Evolutionary conservation across 75 land plant genomes (phyloP), one percentile per base, ranked within the genome.

Genomic region (Larix kaempferi): DNA sequence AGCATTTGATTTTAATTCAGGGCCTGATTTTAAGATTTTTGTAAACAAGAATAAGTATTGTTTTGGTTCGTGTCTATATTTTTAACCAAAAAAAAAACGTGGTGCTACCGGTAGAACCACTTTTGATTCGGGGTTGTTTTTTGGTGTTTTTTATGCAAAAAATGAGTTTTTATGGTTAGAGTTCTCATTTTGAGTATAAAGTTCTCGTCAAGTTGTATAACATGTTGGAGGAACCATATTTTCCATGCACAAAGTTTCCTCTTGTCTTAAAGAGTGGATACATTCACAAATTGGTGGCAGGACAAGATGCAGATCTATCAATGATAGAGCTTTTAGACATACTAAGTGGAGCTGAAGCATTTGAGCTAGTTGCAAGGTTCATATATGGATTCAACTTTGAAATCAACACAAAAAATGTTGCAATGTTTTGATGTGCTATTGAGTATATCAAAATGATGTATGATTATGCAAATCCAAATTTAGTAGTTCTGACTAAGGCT

Each of bases 361-460:
- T 96, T 72, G 91, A 96, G 60, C 74, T 92, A 13, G 95, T 88
- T 11, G 96, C 90, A 21, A 94, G 88, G 71, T 96, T 94, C 83
- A 90, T 94, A 41, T 94, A 96, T 64, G 99, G 99, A 15, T 88
- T 92, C 65, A 94, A 94, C 77, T 90, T 96, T 56, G 99, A 96
- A 74, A 91, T 96, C 26, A 86, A 77, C 59, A 82, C 83, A 33
- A 81, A 82, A 21, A 96, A 96, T 80, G 83, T 96, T 39, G 93
- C 93, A 4, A 73, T 82, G 71, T 81, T 96, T 33, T 79, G 97
- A 3, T 94, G 97, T 66, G 89, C 77, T 64, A 90, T 94, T 37
- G 94, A 96, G 82, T 89, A 85, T 75, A 88, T 96, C 5, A 92
- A 96, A 67, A 96, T 96, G 99, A 92, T 94, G 11, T 97, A 96